Evolutionary conservation across 2,329 filamentous ascomycete species (phyloP).

Genomic region (Tolypocladium nubicola): DNA sequence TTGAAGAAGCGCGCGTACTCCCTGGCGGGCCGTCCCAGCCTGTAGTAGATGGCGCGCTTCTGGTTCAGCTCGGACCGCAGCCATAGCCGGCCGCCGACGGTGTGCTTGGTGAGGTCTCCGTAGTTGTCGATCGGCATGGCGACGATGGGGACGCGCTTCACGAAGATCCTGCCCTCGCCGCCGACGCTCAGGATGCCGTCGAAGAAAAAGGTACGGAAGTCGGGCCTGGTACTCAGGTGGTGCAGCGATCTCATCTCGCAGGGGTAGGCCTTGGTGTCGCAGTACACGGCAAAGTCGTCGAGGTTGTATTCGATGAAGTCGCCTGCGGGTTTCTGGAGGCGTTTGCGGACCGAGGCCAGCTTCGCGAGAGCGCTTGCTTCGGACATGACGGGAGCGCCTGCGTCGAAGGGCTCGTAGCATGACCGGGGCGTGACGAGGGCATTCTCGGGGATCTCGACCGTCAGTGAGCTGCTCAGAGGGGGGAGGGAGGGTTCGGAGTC

Average conservation of each 20-base stretch:
- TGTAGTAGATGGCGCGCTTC: slow-evolving; percentile 48
- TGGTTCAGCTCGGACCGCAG: slow-evolving; percentile 43
- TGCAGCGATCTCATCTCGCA: slow-evolving; percentile 46
- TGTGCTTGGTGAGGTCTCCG: slow-evolving; percentile 30
- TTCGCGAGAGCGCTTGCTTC: slow-evolving; percentile 9
- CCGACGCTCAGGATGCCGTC: slow-evolving; percentile 48
- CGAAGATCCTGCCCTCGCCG: slow-evolving; percentile 32
- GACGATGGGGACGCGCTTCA: slow-evolving; percentile 45
- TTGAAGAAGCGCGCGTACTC: slow-evolving; percentile 54
- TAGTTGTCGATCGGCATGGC: slow-evolving; percentile 59
- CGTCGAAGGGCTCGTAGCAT: slow-evolving; percentile 20
- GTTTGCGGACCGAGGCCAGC: slow-evolving; percentile 5
- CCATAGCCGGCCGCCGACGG: slow-evolving; percentile 48
- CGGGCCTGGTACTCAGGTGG: slow-evolving; percentile 29
- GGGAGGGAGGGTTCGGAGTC: too few species aligned
- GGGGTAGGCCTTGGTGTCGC: slow-evolving; percentile 21
- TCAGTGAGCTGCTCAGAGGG: neutral
- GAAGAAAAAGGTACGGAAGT: slow-evolving; percentile 36
- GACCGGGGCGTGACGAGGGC: slow-evolving; percentile 17
- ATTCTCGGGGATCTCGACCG: slow-evolving; percentile 16
- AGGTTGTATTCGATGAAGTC: slow-evolving; percentile 39
- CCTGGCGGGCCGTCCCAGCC: slow-evolving; percentile 39
- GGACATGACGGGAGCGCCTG: slow-evolving; percentile 10
- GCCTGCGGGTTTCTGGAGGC: slow-evolving; percentile 3
- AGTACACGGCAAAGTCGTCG: slow-evolving; percentile 48